These are phyloP conservation scores for Tranzscheliella williamsii DNA, from an alignment of 1,284 basidiomycete species.

Conservation along the genomic window DNA sequence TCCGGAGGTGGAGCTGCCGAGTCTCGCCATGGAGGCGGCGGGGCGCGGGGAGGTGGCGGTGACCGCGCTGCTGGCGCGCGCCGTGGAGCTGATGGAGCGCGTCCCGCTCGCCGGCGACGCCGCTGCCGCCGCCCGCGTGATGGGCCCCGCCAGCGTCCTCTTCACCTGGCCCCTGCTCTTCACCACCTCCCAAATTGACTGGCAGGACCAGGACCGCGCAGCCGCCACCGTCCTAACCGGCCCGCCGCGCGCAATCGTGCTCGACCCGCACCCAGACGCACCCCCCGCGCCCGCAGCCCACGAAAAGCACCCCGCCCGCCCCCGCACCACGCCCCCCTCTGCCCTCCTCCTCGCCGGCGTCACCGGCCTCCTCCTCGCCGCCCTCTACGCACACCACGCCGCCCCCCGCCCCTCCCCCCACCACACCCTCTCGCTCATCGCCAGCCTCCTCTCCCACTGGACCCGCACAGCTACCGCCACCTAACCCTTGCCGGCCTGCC, in stretches of 20 bases:
- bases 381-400: constrained; percentile 4
- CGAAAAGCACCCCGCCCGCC: not conserved
- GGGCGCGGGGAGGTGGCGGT: not conserved
- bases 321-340: not conserved
- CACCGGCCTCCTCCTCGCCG: constrained; percentile 22
- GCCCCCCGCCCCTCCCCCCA: not conserved
- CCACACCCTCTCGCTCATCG: constrained; percentile 7
- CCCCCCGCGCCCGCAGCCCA: not conserved
- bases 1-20: constrained; percentile 36
- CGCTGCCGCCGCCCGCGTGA: constrained; percentile 16
- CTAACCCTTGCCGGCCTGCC: too few species aligned
- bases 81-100: constrained; percentile 8
- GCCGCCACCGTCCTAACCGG: constrained; percentile 8
- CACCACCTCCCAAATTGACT: constrained; percentile 2
- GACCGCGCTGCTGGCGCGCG: constrained; percentile 9
- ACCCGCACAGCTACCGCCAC: too few species aligned
- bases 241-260: constrained; percentile 14
- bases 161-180: constrained; percentile 35
- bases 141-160: constrained; percentile 39
- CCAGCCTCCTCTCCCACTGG: constrained; percentile 19
- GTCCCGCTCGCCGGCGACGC: constrained; percentile 8
- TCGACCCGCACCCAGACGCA: constrained; percentile 16
- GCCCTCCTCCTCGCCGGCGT: constrained; percentile 29
- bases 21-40: constrained; percentile 4
- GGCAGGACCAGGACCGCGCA: not conserved